phyloP scores from a whole-genome alignment of 2,329 filamentous ascomycete species.

The Apiospora phragmitis region DNA sequence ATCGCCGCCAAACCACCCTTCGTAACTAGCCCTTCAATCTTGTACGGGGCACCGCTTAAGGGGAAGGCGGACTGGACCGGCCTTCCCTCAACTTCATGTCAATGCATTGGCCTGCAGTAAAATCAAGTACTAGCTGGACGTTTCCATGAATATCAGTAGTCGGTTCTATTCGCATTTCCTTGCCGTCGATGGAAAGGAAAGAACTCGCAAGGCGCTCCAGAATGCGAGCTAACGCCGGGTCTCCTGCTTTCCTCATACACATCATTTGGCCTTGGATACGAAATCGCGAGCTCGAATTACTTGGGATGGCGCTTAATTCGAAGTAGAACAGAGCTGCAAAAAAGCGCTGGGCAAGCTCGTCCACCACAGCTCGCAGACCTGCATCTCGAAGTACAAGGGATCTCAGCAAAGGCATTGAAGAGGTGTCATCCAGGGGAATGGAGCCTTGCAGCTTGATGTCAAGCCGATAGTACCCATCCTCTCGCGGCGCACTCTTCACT shows the following conservation, averaged over 20 bases:
- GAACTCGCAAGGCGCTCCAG: background rate
- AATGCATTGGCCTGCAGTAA: background rate
- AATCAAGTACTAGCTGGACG: background rate
- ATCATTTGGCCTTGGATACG: constrained; percentile 10
- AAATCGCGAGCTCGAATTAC: background rate
- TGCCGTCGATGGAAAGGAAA: background rate
- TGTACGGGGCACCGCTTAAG: background rate
- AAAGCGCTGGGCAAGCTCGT: constrained; percentile 11
- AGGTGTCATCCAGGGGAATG: constrained; percentile 12
- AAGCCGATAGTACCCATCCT: constrained; percentile 10
- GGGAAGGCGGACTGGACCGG: background rate
- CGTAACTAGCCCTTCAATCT: background rate
- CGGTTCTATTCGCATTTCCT: background rate
- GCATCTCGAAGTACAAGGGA: constrained; percentile 9
- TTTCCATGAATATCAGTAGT: background rate
- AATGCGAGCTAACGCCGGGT: constrained; percentile 6
- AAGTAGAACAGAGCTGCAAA: constrained; percentile 15
- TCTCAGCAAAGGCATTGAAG: constrained; percentile 10
- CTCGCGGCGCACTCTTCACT: background rate
- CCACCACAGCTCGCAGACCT: background rate
- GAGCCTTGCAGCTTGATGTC: constrained; percentile 12
- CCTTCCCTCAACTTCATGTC: background rate
- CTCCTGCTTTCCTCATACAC: constrained; percentile 11
- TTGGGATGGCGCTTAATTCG: constrained; percentile 9
- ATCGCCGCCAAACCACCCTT: background rate